Percentiles rank a stretch among this genome's conserved stretches.
Evolutionary conservation across 1,284 basidiomycete genomes (phyloP).

Genomic region (Irpex sp.): DNA sequence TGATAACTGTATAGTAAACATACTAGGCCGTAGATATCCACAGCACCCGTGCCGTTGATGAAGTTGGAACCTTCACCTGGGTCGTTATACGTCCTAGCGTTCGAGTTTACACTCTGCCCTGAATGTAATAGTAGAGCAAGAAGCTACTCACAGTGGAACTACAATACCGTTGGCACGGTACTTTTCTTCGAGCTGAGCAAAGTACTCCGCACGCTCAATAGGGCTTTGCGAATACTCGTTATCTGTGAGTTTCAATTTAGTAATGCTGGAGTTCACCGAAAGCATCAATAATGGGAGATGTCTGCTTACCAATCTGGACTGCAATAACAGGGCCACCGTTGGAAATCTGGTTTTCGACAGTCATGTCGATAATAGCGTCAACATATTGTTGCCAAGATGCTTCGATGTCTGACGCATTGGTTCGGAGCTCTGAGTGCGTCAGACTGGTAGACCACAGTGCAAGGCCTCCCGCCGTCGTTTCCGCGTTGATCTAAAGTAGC

Average conservation of each 20-base stretch:
- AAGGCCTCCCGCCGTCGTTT: conserved; percentile 78
- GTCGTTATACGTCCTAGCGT: conserved; percentile 60
- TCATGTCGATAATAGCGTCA: conserved; percentile 50
- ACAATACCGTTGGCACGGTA: conserved; percentile 57
- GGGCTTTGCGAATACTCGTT: conserved; percentile 69
- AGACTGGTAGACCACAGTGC: conserved; percentile 75
- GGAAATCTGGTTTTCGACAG: conserved; percentile 56
- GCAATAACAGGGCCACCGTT: conserved; percentile 74
- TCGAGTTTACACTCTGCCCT: neutral
- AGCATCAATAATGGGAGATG: neutral
- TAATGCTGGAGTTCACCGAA: neutral
- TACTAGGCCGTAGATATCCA: conserved; percentile 52
- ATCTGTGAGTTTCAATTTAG: conserved; percentile 36
- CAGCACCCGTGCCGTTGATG: conserved; percentile 62
- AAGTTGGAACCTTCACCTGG: conserved; percentile 57
- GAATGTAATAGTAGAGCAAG: neutral
- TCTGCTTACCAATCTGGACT: conserved; percentile 57
- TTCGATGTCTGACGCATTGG: conserved; percentile 65
- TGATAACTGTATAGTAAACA: neutral
- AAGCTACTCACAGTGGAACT: conserved; percentile 45
- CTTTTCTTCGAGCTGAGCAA: conserved; percentile 54
- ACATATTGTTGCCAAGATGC: conserved; percentile 72
- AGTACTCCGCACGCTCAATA: conserved; percentile 54
- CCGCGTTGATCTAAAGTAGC: conserved; percentile 68
- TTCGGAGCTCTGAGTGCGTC: conserved; percentile 63